Evolutionary conservation across 208 protist species (phyloP).

Genomic region (Trypanosoma scelopori): DNA sequence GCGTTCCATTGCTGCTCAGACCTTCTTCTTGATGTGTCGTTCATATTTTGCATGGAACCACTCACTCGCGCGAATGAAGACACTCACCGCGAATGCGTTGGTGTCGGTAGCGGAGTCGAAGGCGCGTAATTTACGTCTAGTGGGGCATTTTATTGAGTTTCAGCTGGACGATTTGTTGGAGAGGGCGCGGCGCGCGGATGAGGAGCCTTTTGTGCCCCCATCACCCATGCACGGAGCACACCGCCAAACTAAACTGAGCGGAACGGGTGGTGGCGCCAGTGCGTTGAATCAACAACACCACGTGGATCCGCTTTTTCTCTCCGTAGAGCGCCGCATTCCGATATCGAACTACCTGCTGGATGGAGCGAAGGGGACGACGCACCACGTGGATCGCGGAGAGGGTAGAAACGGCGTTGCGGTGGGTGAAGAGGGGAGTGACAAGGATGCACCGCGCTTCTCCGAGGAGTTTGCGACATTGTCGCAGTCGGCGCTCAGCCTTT

Average conservation of each 20-base stretch:
- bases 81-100: slow-evolving; percentile 72
- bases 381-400: background rate
- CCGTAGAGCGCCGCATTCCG: slow-evolving; percentile 55
- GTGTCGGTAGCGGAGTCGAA: slow-evolving; percentile 85
- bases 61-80: slow-evolving; percentile 78
- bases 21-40: slow-evolving; percentile 80
- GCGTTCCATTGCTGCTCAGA: slow-evolving; percentile 49
- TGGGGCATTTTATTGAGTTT: slow-evolving; percentile 79
- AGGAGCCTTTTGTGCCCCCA: slow-evolving; percentile 45
- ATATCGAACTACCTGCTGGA: slow-evolving; percentile 67
- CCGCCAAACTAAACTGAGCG: slow-evolving; percentile 65
- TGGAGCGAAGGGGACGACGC: slow-evolving; percentile 19
- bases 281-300: slow-evolving; percentile 46
- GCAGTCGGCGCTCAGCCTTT: slow-evolving; percentile 68
- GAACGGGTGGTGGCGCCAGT: slow-evolving; percentile 51
- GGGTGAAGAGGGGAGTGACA: background rate
- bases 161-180: slow-evolving; percentile 79
- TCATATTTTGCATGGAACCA: slow-evolving; percentile 70
- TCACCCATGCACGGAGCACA: slow-evolving; percentile 41
- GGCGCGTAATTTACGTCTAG: slow-evolving; percentile 70
- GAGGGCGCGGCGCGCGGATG: slow-evolving; percentile 46
- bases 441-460: slow-evolving; percentile 37
- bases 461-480: slow-evolving; percentile 77
- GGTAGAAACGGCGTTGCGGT: background rate
- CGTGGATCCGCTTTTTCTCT: slow-evolving; percentile 52